Evolutionary conservation across 2,329 filamentous ascomycete genomes (phyloP), one percentile per base, ranked within the genome.

Genomic region (Diatrype stigma): DNA sequence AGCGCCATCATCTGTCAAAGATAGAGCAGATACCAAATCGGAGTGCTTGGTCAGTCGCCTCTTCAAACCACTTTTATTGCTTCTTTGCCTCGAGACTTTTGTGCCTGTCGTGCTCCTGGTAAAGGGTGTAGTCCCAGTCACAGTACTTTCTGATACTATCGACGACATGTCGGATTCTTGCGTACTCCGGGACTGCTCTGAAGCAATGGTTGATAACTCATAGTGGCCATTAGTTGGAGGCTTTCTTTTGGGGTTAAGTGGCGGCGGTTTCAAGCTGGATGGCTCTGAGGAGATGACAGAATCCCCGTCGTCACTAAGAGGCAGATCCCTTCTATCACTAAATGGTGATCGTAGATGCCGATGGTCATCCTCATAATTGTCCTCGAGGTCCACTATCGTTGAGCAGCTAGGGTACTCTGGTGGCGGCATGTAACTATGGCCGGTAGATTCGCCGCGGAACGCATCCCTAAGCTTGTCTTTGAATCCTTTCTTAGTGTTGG

Each of bases 11-110:
- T 85, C 77, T 0, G 86, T 84, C 52, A 90, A 72, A 0, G 92
- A 97, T 8, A 99, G 76, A 2, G 96, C 90, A 0, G 94, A 97
- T 37, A 99, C 90, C 22, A 99, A 77, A 68, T 99, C 94, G 16
- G 91, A 91, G 69, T 97, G 92, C 52, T 89, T 96, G 3, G 92
- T 96, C 37, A 96, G 78, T 53, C 88, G 84, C 56, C 90, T 82
- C 67, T 87, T 90, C 32, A 90, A 73, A 42, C 75, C 78, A 1
- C 78, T 70, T 55, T 73, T 78, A 59, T 75, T 74, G 67, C 60
- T 78, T 62, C 65, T 75, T 70, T 65, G 73, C 51, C 68, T 73
- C 54, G 72, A 78, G 55, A 71, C 57, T 51, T 60, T 72, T 17
- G 71, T 44, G 11, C 40, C 40, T 10, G 40, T 44, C 21, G 40